phyloP scores from a whole-genome alignment of 371 early-diverging fungal genomes.

The Rhizopus sp. region DNA sequence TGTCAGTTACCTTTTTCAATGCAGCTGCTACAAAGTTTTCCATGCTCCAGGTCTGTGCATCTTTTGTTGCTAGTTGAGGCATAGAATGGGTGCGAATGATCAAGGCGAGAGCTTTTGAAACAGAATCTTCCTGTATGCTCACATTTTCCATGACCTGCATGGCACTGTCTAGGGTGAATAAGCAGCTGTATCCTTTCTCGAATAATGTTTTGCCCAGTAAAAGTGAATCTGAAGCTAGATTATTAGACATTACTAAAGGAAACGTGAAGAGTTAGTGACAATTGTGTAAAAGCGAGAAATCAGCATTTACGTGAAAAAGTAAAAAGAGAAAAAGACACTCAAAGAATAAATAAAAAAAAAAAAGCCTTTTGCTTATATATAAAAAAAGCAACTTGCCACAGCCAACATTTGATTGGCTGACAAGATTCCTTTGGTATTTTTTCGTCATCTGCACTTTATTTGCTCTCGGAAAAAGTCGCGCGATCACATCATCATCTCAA shows the following conservation, averaged over 20 bases:
- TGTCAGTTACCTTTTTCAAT: conserved; percentile 26
- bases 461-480: too few relatives aligned
- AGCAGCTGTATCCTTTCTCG: conserved; percentile 33
- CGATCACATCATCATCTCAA: too few relatives aligned
- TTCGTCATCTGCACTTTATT: too few relatives aligned
- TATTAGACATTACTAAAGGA: conserved; percentile 17
- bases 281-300: too few relatives aligned
- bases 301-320: neutral
- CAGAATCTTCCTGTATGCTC: conserved; percentile 30
- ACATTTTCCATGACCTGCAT: conserved; percentile 37
- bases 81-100: conserved; percentile 37
- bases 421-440: too few relatives aligned
- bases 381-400: too few relatives aligned
- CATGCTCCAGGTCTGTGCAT: conserved; percentile 37
- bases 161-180: conserved; percentile 30
- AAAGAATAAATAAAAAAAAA: too few relatives aligned
- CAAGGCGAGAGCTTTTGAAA: conserved; percentile 36
- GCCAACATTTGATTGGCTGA: too few relatives aligned
- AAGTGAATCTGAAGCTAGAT: conserved; percentile 16
- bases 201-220: conserved; percentile 33
- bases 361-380: too few relatives aligned
- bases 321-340: neutral
- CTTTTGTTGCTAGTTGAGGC: conserved; percentile 22
- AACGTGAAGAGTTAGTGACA: neutral
- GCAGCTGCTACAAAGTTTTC: conserved; percentile 39